Evolutionary conservation across 108 stramenopile species (phyloP).

Genomic region (Aurantiochytrium sp.): DNA sequence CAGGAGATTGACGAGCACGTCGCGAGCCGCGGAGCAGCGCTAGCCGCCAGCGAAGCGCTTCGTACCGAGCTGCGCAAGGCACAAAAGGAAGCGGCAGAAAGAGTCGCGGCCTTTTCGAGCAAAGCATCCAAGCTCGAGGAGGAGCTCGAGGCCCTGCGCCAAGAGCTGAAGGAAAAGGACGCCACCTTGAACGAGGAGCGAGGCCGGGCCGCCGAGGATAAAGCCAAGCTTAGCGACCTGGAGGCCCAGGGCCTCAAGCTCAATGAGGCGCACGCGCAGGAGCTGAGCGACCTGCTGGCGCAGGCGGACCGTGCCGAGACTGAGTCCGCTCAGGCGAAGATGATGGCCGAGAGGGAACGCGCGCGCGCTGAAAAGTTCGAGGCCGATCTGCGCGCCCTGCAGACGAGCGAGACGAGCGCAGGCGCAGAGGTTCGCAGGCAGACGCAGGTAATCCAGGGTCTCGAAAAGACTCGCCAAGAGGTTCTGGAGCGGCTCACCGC

Average conservation of each 20-base stretch:
- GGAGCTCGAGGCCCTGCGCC: neutral
- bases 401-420: neutral
- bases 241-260: neutral
- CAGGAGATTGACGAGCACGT: constrained; percentile 20
- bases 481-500: neutral
- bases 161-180: neutral
- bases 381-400: neutral
- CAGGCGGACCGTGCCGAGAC: neutral
- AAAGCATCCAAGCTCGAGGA: neutral
- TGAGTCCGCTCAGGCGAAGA: neutral
- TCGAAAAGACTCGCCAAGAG: neutral
- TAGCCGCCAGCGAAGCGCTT: neutral
- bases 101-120: neutral
- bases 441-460: neutral
- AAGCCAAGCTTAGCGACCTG: neutral
- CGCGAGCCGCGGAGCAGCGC: neutral
- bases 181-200: neutral
- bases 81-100: constrained; percentile 1
- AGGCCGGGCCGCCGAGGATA: neutral
- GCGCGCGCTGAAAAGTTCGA: neutral
- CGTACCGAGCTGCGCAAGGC: neutral
- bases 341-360: neutral
- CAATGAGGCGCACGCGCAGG: neutral
- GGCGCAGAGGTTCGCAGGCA: neutral
- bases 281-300: neutral